Conservation (phyloP, 306 rosid genomes). For the Macrotyloma uniflorum region DNA sequence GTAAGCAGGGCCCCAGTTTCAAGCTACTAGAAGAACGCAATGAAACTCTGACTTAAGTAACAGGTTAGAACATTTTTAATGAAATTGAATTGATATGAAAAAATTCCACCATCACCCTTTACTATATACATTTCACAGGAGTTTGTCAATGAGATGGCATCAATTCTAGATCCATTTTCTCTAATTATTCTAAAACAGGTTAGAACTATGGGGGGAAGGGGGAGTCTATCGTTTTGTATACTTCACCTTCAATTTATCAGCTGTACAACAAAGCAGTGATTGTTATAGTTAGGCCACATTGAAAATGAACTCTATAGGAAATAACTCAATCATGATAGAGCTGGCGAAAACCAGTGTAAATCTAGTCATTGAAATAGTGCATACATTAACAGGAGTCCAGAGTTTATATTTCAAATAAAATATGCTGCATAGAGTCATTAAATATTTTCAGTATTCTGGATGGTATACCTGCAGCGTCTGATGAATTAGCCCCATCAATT, state of each 20-base stretch:
- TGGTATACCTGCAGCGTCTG: slow-evolving; percentile 75
- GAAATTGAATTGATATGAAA: background rate
- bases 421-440: slow-evolving; percentile 22
- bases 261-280: background rate
- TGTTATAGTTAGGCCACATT: background rate
- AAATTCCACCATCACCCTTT: background rate
- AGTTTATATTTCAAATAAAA: slow-evolving; percentile 33
- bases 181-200: background rate
- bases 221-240: background rate
- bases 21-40: background rate
- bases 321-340: background rate
- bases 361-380: slow-evolving; percentile 1
- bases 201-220: background rate
- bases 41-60: background rate
- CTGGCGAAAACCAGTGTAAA: slow-evolving; percentile 18
- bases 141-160: background rate
- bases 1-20: background rate
- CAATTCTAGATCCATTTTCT: background rate
- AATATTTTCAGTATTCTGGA: slow-evolving; percentile 7
- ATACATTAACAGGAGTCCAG: background rate
- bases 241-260: background rate
- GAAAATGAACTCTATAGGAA: slow-evolving; percentile 2
- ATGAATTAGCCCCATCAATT: slow-evolving; percentile 83
- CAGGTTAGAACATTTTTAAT: background rate
- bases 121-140: background rate